phyloP scores from a whole-genome alignment of 805 yeast genomes.

The Metschnikowia peoriensis region DNA sequence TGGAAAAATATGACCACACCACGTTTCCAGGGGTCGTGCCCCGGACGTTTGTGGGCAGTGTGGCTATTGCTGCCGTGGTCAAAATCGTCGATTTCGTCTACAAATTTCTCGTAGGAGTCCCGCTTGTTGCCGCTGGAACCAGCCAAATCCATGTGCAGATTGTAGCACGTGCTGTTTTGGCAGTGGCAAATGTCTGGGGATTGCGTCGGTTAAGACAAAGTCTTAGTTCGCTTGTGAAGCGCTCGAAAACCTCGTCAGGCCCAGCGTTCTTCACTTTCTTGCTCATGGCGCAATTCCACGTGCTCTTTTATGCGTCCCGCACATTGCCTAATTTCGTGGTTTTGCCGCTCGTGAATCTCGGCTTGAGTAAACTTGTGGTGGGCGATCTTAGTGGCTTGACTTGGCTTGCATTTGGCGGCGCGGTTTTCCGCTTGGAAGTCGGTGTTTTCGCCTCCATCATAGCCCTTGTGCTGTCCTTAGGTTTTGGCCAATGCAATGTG shows the following conservation, averaged over 20 bases:
- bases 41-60: conserved; percentile 75
- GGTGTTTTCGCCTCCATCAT: conserved; percentile 51
- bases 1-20: conserved; percentile 64
- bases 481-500: conserved; percentile 47
- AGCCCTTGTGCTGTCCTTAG: conserved; percentile 44
- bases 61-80: conserved; percentile 48
- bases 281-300: conserved; percentile 70
- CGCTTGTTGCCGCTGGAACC: conserved; percentile 12
- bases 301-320: conserved; percentile 76
- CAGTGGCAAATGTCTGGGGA: conserved; percentile 55
- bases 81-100: conserved; percentile 30
- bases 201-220: conserved; percentile 50
- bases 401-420: conserved; percentile 58
- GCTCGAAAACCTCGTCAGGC: conserved; percentile 19
- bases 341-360: conserved; percentile 65
- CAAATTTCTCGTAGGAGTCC: conserved; percentile 12
- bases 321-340: conserved; percentile 87
- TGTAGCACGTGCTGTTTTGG: conserved; percentile 58
- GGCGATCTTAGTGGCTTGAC: conserved; percentile 51
- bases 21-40: conserved; percentile 89
- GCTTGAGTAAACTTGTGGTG: conserved; percentile 48
- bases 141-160: conserved; percentile 50
- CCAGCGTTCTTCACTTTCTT: conserved; percentile 62
- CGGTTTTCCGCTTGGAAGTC: conserved; percentile 72
- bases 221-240: conserved; percentile 20